A percentile compares a stretch with the other conserved stretches of the same genome.
phyloP scores from a whole-genome alignment of 176 grass and related monocot genomes.

The Alloteropsis semialata region DNA sequence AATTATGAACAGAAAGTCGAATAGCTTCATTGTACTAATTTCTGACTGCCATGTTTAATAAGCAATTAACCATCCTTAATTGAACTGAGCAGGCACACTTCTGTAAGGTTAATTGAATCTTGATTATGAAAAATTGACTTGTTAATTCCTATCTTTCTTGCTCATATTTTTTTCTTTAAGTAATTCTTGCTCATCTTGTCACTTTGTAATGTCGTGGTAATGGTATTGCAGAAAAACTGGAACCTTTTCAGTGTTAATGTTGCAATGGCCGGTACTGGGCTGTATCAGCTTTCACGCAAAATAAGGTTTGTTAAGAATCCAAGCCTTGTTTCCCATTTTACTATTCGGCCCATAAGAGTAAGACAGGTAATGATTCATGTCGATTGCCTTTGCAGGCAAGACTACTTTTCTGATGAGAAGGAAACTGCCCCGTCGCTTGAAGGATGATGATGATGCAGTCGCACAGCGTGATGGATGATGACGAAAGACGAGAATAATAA shows the following conservation, averaged over 20 bases:
- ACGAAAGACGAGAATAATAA: background rate
- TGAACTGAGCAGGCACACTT: background rate
- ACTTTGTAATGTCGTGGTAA: background rate
- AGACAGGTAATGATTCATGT: background rate
- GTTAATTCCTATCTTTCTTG: background rate
- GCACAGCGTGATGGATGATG: conserved; percentile 34
- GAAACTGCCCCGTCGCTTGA: conserved; percentile 14
- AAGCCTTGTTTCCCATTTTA: background rate
- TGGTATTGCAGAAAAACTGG: conserved; percentile 70
- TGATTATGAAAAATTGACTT: background rate
- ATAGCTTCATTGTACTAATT: background rate
- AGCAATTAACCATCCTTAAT: background rate
- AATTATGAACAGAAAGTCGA: conserved; percentile 6
- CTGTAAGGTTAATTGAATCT: background rate
- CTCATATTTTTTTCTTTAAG: too few relatives aligned
- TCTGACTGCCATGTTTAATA: background rate
- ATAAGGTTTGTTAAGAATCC: conserved; percentile 48
- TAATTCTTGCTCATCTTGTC: background rate
- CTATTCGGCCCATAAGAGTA: background rate
- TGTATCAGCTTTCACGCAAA: conserved; percentile 79
- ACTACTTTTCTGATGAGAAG: conserved; percentile 58
- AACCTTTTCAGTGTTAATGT: conserved; percentile 73
- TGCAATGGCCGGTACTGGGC: conserved; percentile 68
- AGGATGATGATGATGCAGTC: conserved; percentile 27
- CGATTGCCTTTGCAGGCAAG: conserved; percentile 47